Base-by-base conservation (phyloP, 208 protist genomes). In the Vickermania spadyakhi region DNA sequence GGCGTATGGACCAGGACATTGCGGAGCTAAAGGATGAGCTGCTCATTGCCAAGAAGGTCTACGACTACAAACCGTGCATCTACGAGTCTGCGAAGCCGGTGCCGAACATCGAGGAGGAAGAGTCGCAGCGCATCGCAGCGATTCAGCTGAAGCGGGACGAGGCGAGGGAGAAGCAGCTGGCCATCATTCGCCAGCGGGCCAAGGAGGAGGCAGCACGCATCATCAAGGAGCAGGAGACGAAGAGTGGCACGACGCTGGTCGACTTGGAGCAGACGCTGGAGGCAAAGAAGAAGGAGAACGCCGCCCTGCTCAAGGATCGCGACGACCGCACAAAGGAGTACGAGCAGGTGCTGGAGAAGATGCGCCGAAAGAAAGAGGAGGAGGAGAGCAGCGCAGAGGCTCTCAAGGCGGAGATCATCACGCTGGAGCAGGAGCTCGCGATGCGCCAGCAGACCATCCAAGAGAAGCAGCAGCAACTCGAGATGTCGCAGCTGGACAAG, bases 41-140 rank as follows among this genome's bases (percentile, higher is more conserved):
- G 26, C 54, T 82, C 25, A 77, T 94, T 63, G 91, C 84, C 30
- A 74, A 77, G 28, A 84, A 72, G 0, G 91, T 93, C 45, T 91
- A 96, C 74, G 91, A 94, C 41, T 94, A 94, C 80, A 87, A 85
- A 66, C 91, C 87, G 11, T 88, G 78, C 67, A 92, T 94, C 57
- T 94, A 76, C 68, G 88, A 95, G 27, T 68, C 81, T 21, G 23
- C 79, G 25, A 94, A 94, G 69, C 72, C 65, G 14, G 73, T 96
- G 21, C 55, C 81, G 5, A 94, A 96, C 70, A 90, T 94, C 49
- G 76, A 86, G 56, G 90, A 96, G 62, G 89, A 96, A 67, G 86
- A 94, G 66, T 51, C 76, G 69, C 85, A 84, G 67, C 81, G 81
- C 51, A 80, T 96, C 53, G 77, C 42, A 29, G 78, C 75, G 22